Conservation (phyloP, 345 rosid genomes). For the Ailanthus altissimus region DNA sequence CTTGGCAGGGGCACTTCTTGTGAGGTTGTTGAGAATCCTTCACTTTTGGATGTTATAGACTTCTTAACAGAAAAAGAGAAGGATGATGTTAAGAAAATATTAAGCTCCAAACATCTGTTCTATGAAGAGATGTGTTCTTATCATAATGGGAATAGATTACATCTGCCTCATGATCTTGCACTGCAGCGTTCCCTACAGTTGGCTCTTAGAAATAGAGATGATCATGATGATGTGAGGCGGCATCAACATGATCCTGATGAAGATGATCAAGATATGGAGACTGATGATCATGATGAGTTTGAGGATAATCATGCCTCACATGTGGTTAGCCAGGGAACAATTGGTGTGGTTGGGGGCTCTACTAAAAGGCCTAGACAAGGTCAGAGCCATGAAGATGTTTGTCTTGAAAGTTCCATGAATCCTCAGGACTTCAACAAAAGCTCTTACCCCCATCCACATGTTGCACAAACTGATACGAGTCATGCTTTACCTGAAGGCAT, state of each 20-base stretch:
- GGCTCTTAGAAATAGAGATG: conserved; percentile 79
- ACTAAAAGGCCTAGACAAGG: conserved; percentile 64
- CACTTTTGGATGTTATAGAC: conserved; percentile 70
- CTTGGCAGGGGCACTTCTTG: conserved; percentile 94
- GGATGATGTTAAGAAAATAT: conserved; percentile 80
- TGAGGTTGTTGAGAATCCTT: conserved; percentile 86
- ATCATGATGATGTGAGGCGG: conserved; percentile 62
- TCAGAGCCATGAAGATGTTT: conserved; percentile 50
- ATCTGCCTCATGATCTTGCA: conserved; percentile 85
- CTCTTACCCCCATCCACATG: conserved; percentile 38
- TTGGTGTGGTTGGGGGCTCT: conserved; percentile 43
- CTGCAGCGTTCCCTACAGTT: conserved; percentile 73
- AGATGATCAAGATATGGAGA: conserved; percentile 71
- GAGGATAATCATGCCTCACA: conserved; percentile 53
- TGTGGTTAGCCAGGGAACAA: conserved; percentile 46
- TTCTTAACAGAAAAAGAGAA: conserved; percentile 73
- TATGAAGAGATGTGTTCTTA: conserved; percentile 98
- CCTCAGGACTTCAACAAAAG: conserved; percentile 43
- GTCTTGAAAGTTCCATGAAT: conserved; percentile 41
- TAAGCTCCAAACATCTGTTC: conserved; percentile 88
- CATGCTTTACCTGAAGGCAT: conserved; percentile 48
- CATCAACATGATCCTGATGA: conserved; percentile 68
- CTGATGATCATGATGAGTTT: conserved; percentile 69
- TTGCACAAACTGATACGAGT: conserved; percentile 52
- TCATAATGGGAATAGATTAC: conserved; percentile 80